A percentile compares a stretch with the other conserved stretches of the same genome.
phyloP scores from a whole-genome alignment of 164 flowering plant genomes.

The Vitis labrusca region DNA sequence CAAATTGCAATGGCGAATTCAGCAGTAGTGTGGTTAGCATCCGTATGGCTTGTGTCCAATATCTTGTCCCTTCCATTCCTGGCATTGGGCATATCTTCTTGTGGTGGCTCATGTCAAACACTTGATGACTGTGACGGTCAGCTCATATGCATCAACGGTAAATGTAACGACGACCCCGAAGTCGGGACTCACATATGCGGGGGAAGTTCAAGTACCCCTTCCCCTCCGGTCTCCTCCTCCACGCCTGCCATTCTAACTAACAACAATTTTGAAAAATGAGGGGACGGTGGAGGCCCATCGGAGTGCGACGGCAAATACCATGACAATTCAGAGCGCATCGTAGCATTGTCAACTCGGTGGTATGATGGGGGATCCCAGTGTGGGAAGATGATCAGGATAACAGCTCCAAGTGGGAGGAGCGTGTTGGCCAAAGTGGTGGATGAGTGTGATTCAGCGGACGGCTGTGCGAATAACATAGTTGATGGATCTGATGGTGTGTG shows the following conservation, averaged over 20 bases:
- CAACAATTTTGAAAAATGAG: conserved; percentile 28
- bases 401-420: conserved; percentile 26
- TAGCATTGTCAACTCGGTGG: conserved; percentile 49
- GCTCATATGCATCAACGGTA: conserved; percentile 36
- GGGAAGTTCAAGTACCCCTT: conserved; percentile 13
- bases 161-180: conserved; percentile 38
- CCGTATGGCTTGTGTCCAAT: not conserved
- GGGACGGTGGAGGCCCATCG: conserved; percentile 32
- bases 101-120: conserved; percentile 31
- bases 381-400: conserved; percentile 25
- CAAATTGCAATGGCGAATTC: not conserved
- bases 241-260: conserved; percentile 25
- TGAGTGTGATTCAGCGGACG: conserved; percentile 37
- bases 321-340: conserved; percentile 14
- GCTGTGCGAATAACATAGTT: conserved; percentile 38
- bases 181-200: conserved; percentile 18
- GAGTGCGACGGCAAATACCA: conserved; percentile 29
- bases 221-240: conserved; percentile 29
- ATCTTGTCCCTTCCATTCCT: not conserved
- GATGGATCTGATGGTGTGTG: conserved; percentile 44
- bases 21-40: not conserved
- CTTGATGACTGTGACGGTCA: conserved; percentile 31
- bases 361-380: conserved; percentile 21
- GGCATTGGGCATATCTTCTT: conserved; percentile 21
- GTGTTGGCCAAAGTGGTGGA: conserved; percentile 41